phyloP scores from a whole-genome alignment of 2,329 filamentous ascomycete species.

The Fusarium mundagurra region DNA sequence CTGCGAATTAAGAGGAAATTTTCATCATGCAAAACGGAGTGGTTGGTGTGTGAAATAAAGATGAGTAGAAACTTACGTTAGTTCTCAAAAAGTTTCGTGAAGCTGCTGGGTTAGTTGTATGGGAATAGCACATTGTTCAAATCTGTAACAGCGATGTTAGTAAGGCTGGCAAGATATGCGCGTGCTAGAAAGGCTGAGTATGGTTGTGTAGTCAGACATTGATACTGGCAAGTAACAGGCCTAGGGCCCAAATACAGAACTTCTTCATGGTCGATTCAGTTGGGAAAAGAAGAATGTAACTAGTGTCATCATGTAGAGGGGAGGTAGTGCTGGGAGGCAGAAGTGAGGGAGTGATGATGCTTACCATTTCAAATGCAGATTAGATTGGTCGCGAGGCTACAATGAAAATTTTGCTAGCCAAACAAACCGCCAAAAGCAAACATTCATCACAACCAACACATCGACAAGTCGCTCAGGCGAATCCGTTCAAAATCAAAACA shows the following conservation, averaged over 20 bases:
- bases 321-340: conserved; percentile 25
- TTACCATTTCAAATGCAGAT: conserved; percentile 39
- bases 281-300: conserved; percentile 84
- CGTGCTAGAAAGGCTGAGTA: conserved; percentile 3
- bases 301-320: conserved; percentile 75
- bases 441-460: background rate
- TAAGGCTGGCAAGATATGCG: conserved; percentile 16
- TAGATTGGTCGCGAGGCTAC: background rate
- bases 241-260: conserved; percentile 70
- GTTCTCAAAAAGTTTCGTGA: background rate
- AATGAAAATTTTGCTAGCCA: conserved; percentile 13
- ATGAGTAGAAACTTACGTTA: conserved; percentile 31
- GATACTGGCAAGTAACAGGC: conserved; percentile 95
- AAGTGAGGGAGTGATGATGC: conserved; percentile 26
- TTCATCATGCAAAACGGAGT: conserved; percentile 69
- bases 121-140: conserved; percentile 1
- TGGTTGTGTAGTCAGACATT: conserved; percentile 70
- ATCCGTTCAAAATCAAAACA: conserved; percentile 32
- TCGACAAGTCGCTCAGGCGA: background rate
- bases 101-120: conserved; percentile 19
- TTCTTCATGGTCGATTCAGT: conserved; percentile 90
- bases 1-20: conserved; percentile 82
- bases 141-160: conserved; percentile 37
- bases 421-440: conserved; percentile 9
- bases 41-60: conserved; percentile 8